A percentile compares a stretch with the other conserved stretches of the same genome.
phyloP scores from a whole-genome alignment of 2,329 filamentous ascomycete genomes.

The Fusarium sp. region DNA sequence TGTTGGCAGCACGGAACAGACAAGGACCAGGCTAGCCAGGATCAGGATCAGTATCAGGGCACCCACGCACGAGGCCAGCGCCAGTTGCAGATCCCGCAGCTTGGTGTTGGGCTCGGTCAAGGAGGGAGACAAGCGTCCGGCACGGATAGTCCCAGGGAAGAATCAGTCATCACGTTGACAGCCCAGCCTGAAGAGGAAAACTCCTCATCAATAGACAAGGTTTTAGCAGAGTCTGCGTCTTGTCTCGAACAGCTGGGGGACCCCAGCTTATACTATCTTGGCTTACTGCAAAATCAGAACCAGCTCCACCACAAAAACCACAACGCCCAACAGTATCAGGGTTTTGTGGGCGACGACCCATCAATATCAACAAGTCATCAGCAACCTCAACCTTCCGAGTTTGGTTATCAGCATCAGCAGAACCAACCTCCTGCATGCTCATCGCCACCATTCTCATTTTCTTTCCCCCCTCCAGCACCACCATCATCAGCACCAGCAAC shows the following conservation, averaged over 20 bases:
- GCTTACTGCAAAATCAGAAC: constrained; percentile 31
- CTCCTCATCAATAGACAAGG: constrained; percentile 13
- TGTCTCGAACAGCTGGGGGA: constrained; percentile 20
- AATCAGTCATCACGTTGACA: constrained; percentile 13
- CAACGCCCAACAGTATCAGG: constrained; percentile 17
- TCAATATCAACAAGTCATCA: constrained; percentile 18
- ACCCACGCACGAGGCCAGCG: constrained; percentile 37
- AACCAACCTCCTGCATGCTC: constrained; percentile 18
- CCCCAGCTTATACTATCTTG: constrained; percentile 30
- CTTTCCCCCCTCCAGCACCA: constrained; percentile 15
- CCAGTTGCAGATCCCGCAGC: constrained; percentile 39
- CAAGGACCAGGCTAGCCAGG: constrained; percentile 28
- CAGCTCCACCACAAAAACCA: constrained; percentile 18
- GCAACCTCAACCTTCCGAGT: constrained; percentile 14
- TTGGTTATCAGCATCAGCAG: constrained; percentile 23
- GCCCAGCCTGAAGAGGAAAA: constrained; percentile 14
- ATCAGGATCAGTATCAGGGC: constrained; percentile 36
- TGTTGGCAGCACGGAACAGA: constrained; percentile 27
- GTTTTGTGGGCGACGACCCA: constrained; percentile 18
- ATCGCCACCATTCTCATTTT: constrained; percentile 26
- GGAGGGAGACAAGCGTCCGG: constrained; percentile 34
- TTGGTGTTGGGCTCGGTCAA: constrained; percentile 40
- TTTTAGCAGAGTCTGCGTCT: constrained; percentile 25
- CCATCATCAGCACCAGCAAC: constrained; percentile 28
- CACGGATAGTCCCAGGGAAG: constrained; percentile 15